Conservation (phyloP, 768 basidiomycete species). For the Lactarius akahatsu region DNA sequence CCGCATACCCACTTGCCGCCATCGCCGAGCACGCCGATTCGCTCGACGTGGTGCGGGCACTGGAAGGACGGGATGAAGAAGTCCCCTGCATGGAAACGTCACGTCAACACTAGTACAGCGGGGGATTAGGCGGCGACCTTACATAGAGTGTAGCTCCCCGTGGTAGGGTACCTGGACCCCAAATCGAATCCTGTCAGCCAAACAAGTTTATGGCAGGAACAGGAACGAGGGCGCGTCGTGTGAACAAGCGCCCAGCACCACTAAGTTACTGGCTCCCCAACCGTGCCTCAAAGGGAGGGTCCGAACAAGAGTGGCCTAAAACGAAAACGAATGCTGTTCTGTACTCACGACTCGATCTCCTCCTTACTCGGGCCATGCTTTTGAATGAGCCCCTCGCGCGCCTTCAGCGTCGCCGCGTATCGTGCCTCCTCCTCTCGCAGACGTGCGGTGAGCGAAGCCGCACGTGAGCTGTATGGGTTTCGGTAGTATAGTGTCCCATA, state of each 20-base stretch:
- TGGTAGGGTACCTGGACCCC: slow-evolving; percentile 13
- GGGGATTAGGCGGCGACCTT: background rate
- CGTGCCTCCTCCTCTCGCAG: slow-evolving; percentile 10
- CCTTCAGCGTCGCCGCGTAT: background rate
- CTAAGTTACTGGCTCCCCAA: too few species aligned
- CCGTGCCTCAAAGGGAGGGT: background rate
- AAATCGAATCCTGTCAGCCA: background rate
- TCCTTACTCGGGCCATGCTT: slow-evolving; percentile 18
- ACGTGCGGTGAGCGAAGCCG: background rate
- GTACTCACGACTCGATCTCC: slow-evolving; percentile 16
- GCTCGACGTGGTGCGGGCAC: slow-evolving; percentile 50
- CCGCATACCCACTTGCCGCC: slow-evolving; percentile 57
- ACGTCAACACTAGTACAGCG: background rate
- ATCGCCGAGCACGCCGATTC: slow-evolving; percentile 51
- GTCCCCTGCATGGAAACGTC: slow-evolving; percentile 38
- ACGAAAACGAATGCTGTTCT: background rate
- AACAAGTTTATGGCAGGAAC: background rate
- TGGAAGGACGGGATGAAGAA: slow-evolving; percentile 51
- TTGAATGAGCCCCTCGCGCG: background rate
- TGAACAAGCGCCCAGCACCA: background rate
- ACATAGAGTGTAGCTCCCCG: slow-evolving; percentile 3
- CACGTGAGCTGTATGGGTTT: background rate
- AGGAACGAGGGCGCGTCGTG: background rate
- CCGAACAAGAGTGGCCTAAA: background rate
- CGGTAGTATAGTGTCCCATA: background rate